A percentile compares a stretch with the other conserved stretches of the same genome.
These are phyloP conservation scores for Colletotrichum sp. DNA, from an alignment of 2,329 filamentous ascomycete species.

Conservation along the genomic window DNA sequence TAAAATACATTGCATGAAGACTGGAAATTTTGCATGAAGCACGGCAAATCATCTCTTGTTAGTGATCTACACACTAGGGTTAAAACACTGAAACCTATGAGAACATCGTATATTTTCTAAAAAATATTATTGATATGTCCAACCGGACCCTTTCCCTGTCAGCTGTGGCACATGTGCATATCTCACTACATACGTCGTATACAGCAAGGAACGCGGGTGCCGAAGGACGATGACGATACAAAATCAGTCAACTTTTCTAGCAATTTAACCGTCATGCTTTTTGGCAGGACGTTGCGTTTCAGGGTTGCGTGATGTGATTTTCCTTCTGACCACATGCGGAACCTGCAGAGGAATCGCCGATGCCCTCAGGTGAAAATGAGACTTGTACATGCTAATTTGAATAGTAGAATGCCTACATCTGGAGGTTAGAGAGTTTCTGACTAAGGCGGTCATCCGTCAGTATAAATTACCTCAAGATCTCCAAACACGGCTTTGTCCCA, in stretches of 20 bases:
- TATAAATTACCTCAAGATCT: not conserved
- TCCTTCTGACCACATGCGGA: not conserved
- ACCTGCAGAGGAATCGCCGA: rapidly evolving
- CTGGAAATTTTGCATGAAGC: not conserved
- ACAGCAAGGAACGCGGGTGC: not conserved
- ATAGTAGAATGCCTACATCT: not conserved
- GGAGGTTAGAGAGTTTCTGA: rapidly evolving
- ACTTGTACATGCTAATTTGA: not conserved
- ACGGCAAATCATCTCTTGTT: not conserved
- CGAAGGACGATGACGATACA: not conserved
- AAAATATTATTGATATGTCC: no score
- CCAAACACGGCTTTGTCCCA: not conserved
- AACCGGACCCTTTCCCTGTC: no score
- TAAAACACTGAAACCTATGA: rapidly evolving
- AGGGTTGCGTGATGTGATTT: not conserved
- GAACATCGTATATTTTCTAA: rapidly evolving
- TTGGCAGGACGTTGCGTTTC: rapidly evolving
- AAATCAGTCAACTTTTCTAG: not conserved
- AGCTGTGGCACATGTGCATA: not conserved
- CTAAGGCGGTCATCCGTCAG: not conserved
- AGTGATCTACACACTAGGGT: rapidly evolving
- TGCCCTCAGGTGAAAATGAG: not conserved
- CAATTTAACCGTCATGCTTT: not conserved
- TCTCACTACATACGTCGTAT: not conserved
- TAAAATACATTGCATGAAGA: not conserved